phyloP scores from a whole-genome alignment of 257 asterid genomes.

The Petrea volubilis region DNA sequence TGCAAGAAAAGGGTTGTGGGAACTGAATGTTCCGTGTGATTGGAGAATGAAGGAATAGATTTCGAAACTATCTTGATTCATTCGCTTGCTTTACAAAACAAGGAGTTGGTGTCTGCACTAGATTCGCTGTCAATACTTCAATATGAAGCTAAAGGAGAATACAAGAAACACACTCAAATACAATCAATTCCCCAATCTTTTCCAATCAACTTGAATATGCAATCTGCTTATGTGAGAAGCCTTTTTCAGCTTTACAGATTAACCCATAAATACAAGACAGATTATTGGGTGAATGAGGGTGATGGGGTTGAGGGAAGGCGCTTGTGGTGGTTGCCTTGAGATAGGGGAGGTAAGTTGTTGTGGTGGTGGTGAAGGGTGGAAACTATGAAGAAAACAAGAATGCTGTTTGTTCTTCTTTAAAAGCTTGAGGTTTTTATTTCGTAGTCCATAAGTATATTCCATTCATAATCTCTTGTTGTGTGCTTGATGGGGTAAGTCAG shows the following conservation, averaged over 20 bases:
- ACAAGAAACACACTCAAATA: neutral
- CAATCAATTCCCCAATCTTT: neutral
- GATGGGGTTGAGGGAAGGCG: neutral
- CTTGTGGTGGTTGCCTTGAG: neutral
- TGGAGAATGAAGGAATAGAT: neutral
- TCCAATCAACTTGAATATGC: neutral
- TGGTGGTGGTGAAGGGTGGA: neutral
- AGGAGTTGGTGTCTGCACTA: neutral
- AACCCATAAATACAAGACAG: neutral
- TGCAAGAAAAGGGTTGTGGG: conserved; percentile 7
- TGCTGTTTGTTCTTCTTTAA: neutral
- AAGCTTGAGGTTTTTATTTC: neutral
- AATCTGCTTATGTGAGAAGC: neutral
- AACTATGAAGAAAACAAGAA: neutral
- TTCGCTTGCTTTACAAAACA: neutral
- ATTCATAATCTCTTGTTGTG: neutral
- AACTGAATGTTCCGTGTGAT: neutral
- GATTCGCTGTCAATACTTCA: neutral
- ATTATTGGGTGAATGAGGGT: conserved; percentile 1
- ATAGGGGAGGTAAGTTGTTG: neutral
- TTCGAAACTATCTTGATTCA: neutral
- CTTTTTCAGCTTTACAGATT: neutral
- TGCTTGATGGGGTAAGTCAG: neutral
- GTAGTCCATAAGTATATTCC: neutral
- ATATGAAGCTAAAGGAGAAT: neutral